These are phyloP conservation scores for Erysimum cheiri DNA, from an alignment of 441 rosid genomes.

Conservation along the genomic window DNA sequence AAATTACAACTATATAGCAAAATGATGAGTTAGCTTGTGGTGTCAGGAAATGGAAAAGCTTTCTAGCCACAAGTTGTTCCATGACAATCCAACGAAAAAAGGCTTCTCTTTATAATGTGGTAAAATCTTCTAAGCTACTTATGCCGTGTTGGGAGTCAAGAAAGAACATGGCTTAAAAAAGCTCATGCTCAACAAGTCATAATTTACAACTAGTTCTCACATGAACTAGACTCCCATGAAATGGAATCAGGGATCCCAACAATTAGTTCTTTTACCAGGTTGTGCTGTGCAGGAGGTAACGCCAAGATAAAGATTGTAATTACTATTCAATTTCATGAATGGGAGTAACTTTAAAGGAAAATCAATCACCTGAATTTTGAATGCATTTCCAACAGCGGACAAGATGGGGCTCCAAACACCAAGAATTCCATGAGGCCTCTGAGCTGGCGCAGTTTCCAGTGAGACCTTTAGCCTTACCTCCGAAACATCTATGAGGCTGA, in stretches of 20 bases:
- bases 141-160: constrained; percentile 28
- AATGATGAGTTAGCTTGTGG: constrained; percentile 14
- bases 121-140: constrained; percentile 29
- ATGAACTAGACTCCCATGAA: constrained; percentile 17
- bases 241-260: constrained; percentile 21
- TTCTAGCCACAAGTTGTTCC: constrained; percentile 32
- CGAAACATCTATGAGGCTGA: constrained; percentile 96
- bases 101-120: background rate
- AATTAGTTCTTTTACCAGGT: constrained; percentile 25
- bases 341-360: constrained; percentile 27
- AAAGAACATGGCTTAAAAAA: constrained; percentile 25
- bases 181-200: constrained; percentile 15
- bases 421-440: constrained; percentile 94
- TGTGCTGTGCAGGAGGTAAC: constrained; percentile 25
- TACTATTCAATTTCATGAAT: constrained; percentile 28
- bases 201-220: constrained; percentile 25
- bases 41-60: constrained; percentile 25
- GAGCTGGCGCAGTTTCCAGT: constrained; percentile 89
- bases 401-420: constrained; percentile 98
- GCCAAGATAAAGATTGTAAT: constrained; percentile 23
- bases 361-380: constrained; percentile 85
- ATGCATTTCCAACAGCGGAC: constrained; percentile 98
- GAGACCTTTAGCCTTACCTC: constrained; percentile 93
- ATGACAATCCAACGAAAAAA: constrained; percentile 27
- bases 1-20: constrained; percentile 14